Evolutionary conservation across 2,329 filamentous ascomycete species (phyloP).

Genomic region (Furcasterigmium furcatum): DNA sequence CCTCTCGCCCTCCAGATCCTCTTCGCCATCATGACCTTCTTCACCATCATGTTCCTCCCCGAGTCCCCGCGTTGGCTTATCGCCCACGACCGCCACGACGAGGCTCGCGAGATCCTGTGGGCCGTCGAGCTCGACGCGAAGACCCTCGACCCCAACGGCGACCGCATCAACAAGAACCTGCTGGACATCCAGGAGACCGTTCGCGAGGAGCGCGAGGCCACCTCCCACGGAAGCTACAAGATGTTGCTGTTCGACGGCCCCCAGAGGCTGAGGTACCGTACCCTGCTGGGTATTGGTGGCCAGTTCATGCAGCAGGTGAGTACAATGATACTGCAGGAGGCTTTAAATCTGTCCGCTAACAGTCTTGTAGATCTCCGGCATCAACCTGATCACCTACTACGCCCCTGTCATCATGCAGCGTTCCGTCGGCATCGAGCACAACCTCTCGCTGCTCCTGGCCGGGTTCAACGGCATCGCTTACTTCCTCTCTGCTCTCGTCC

Average conservation of each 20-base stretch:
- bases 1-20: conserved; percentile 40
- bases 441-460: conserved; percentile 46
- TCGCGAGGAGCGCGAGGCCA: conserved; percentile 33
- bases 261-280: conserved; percentile 35
- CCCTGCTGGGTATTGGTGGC: conserved; percentile 35
- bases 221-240: conserved; percentile 24
- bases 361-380: conserved; percentile 12
- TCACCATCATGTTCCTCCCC: conserved; percentile 29
- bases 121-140: conserved; percentile 22
- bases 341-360: no score
- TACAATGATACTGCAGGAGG: no score
- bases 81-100: conserved; percentile 43
- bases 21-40: conserved; percentile 32
- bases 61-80: conserved; percentile 43
- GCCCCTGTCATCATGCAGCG: conserved; percentile 41
- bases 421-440: conserved; percentile 36
- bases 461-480: conserved; percentile 45
- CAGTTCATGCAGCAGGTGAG: conserved; percentile 41
- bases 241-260: conserved; percentile 36
- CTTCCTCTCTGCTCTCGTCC: conserved; percentile 25
- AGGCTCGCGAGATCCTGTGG: conserved; percentile 31
- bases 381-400: conserved; percentile 32
- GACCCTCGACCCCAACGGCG: conserved; percentile 19
- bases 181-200: conserved; percentile 34
- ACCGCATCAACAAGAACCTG: conserved; percentile 20